These are phyloP conservation scores for Fusarium sp. DNA, from an alignment of 2,329 filamentous ascomycete genomes.

Conservation along the genomic window DNA sequence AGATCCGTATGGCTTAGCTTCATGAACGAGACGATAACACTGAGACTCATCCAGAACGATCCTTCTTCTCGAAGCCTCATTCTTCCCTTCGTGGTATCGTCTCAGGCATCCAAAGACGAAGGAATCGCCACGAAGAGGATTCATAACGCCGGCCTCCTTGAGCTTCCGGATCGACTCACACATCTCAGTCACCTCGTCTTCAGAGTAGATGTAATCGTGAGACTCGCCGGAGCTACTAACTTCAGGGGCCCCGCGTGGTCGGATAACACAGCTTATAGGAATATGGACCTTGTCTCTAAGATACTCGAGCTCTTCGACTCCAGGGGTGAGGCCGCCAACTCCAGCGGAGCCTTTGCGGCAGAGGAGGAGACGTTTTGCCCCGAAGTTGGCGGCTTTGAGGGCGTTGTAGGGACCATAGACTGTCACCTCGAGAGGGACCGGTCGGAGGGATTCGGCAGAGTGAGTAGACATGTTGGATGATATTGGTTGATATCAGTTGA, in stretches of 20 bases:
- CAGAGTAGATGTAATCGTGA: slow-evolving; percentile 62
- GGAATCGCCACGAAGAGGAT: slow-evolving; percentile 59
- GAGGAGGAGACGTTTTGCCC: slow-evolving; percentile 64
- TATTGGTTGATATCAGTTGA: neutral
- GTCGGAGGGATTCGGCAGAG: neutral
- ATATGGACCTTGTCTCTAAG: slow-evolving; percentile 48
- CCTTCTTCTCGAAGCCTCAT: neutral
- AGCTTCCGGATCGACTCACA: slow-evolving; percentile 52
- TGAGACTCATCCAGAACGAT: slow-evolving; percentile 54
- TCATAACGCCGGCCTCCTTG: slow-evolving; percentile 52
- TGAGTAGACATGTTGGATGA: slow-evolving; percentile 13
- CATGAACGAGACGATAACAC: slow-evolving; percentile 55
- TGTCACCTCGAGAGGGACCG: slow-evolving; percentile 61
- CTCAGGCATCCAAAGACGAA: slow-evolving; percentile 66
- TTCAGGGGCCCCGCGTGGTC: slow-evolving; percentile 53
- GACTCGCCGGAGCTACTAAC: slow-evolving; percentile 20
- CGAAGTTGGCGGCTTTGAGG: slow-evolving; percentile 53
- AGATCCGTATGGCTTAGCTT: slow-evolving; percentile 56
- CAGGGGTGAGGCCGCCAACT: slow-evolving; percentile 63
- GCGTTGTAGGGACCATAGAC: slow-evolving; percentile 61
- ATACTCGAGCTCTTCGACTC: slow-evolving; percentile 52
- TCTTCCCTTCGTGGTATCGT: slow-evolving; percentile 1
- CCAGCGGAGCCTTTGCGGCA: slow-evolving; percentile 63
- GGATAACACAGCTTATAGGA: slow-evolving; percentile 66
- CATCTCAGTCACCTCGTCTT: slow-evolving; percentile 59